Conservation (phyloP, 1,284 basidiomycete genomes). For the Phlebopus sp. region DNA sequence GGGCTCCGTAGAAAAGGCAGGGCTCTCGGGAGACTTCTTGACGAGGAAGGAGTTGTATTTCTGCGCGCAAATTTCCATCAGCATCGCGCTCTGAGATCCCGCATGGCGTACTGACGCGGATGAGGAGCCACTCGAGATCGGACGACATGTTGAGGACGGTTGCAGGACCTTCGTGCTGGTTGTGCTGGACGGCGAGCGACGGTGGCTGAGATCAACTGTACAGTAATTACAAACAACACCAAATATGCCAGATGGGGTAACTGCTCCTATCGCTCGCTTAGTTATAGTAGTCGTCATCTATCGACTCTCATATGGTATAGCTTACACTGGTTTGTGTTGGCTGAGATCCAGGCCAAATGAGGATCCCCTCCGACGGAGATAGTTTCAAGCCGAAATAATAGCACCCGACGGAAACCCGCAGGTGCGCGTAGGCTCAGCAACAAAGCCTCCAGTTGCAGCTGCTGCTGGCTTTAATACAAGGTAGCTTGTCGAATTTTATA, state of each 20-base stretch:
- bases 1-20: constrained; percentile 80
- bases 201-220: constrained; percentile 34
- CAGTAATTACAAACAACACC: constrained; percentile 26
- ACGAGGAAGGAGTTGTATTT: constrained; percentile 84
- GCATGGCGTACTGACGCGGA: constrained; percentile 60
- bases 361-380: too few relatives aligned
- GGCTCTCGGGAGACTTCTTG: constrained; percentile 69
- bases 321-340: too few relatives aligned
- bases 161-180: constrained; percentile 20
- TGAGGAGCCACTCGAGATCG: constrained; percentile 89
- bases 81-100: rapidly evolving
- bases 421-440: too few relatives aligned
- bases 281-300: too few relatives aligned
- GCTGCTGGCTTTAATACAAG: too few relatives aligned
- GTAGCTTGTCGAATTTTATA: too few relatives aligned
- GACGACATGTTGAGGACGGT: constrained; percentile 57
- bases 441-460: too few relatives aligned
- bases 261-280: too few relatives aligned
- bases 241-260: constrained; percentile 14
- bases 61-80: constrained; percentile 35
- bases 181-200: constrained; percentile 26
- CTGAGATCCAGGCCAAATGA: too few relatives aligned
- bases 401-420: too few relatives aligned
- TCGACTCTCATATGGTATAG: too few relatives aligned
- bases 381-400: too few relatives aligned